Percentiles rank a stretch among this genome's conserved stretches.
Evolutionary conservation across 1,139 yeast species (phyloP).

Genomic region (Sugiyamaella novakii): DNA sequence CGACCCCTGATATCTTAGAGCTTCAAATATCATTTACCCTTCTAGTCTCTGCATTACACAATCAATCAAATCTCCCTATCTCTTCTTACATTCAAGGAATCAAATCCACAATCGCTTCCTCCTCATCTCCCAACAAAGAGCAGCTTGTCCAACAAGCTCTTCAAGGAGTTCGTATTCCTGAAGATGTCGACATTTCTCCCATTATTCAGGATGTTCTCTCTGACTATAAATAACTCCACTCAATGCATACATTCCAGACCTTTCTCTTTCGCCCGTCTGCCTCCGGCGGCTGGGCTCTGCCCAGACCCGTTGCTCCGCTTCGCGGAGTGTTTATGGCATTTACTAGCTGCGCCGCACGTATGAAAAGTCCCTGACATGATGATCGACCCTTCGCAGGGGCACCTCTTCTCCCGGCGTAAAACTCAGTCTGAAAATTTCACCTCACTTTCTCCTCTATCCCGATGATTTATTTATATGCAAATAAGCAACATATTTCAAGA

Average conservation of each 20-base stretch:
- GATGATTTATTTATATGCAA: neutral
- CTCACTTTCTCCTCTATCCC: neutral
- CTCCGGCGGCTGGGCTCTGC: constrained; percentile 11
- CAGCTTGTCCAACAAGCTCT: constrained; percentile 34
- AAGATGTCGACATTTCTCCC: constrained; percentile 35
- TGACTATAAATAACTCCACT: constrained; percentile 5
- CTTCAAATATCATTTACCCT: constrained; percentile 34
- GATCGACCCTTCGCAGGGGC: too few relatives aligned
- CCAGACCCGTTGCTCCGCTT: constrained; percentile 9
- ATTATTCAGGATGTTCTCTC: constrained; percentile 32
- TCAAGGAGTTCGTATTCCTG: constrained; percentile 33
- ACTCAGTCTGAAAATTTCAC: constrained; percentile 11
- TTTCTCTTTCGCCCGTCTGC: neutral
- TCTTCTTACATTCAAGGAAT: constrained; percentile 33
- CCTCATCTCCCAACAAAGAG: constrained; percentile 22
- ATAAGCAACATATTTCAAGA: neutral
- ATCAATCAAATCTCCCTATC: constrained; percentile 25
- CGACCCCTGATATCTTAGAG: constrained; percentile 24
- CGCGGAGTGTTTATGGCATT: too few relatives aligned
- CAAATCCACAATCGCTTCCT: constrained; percentile 29
- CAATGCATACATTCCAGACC: neutral
- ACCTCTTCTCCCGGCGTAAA: too few relatives aligned
- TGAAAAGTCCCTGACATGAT: too few relatives aligned
- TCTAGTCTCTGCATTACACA: constrained; percentile 34
- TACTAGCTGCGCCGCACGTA: too few relatives aligned